Evolutionary conservation across 2,329 filamentous ascomycete genomes (phyloP).

Genomic region (Venturiaceae sp.): DNA sequence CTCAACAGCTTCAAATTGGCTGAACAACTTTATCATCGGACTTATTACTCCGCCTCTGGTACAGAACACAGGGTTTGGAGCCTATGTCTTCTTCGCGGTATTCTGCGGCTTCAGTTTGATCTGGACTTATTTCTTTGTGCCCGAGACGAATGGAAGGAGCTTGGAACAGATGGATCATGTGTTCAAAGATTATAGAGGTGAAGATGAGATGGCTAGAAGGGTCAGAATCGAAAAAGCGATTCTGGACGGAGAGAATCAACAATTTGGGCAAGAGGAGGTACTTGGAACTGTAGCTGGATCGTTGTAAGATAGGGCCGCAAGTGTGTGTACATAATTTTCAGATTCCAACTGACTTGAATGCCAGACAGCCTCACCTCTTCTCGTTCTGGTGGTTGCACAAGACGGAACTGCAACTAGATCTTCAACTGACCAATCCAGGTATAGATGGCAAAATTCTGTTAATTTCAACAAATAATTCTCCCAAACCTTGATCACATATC

Average conservation of each 20-base stretch:
- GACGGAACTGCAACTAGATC: too few relatives aligned
- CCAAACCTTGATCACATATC: too few relatives aligned
- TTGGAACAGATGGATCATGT: conserved; percentile 28
- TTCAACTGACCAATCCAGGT: too few relatives aligned
- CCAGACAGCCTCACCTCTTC: too few relatives aligned
- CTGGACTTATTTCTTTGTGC: conserved; percentile 24
- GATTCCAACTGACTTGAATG: too few relatives aligned
- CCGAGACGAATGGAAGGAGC: conserved; percentile 23
- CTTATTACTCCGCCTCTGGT: conserved; percentile 57
- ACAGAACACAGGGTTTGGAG: conserved; percentile 41
- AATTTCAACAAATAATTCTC: too few relatives aligned
- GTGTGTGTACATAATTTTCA: too few relatives aligned
- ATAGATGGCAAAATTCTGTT: too few relatives aligned
- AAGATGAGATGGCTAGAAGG: conserved; percentile 1
- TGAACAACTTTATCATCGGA: conserved; percentile 56
- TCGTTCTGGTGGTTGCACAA: too few relatives aligned
- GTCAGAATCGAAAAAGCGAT: background rate
- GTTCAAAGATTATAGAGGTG: conserved; percentile 19
- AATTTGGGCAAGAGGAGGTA: too few relatives aligned
- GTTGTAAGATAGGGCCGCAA: too few relatives aligned
- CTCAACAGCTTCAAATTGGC: conserved; percentile 54
- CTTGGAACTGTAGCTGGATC: too few relatives aligned
- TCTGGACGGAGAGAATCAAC: background rate
- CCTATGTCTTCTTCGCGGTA: conserved; percentile 27
- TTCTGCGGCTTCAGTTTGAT: conserved; percentile 23